Base-by-base conservation (phyloP, 257 asterid genomes). In the Datura wrightii region DNA sequence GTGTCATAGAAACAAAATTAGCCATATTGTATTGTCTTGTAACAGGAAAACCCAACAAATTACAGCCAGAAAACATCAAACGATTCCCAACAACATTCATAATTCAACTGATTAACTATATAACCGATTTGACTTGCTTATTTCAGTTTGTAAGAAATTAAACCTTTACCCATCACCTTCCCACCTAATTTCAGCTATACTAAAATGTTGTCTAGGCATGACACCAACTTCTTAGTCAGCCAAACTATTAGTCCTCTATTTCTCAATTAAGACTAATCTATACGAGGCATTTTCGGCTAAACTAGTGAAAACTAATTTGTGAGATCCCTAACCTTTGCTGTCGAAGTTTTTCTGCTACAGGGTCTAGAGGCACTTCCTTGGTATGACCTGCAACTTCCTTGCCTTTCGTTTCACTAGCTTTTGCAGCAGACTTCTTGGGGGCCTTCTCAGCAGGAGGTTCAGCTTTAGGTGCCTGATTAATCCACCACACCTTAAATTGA, bases 321-420 rank as follows among this genome's bases (percentile, higher is more conserved):
- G 42, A 39, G 60, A 0, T 78, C 15, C 19, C 63, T 52, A 34
- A 78, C 98, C 99, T 92, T 88, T 96, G 99, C 85, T 92, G 98
- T 79, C 94, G 98, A 86, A 97, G 97, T 87, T 97, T 97, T 88
- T 95, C 99, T 85, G 91, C 94, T 37, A 90, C n/a, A 74, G 99
- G 97, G 89, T 97, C 98, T 83, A 94, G 84, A 19, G 95, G 94
- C 81, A 83, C 95, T 85, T 86, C 93, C 82, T 86, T 85, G 18
- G 82, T 83, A 52, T 34, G 63, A 52, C 84, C 86, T 89, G 91
- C 96, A 58, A 78, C 92, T 55, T 86, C 91, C 87, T 92, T 90
- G 85, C 87, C 94, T 87, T 93, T 92, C 93, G 92, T 92, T 60
- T 93, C 95, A 86, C 36, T 69, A 8, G 92, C 80, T 89, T 95